phyloP scores from a whole-genome alignment of 148 eudicot genomes.

The Heliosperma pusillum region DNA sequence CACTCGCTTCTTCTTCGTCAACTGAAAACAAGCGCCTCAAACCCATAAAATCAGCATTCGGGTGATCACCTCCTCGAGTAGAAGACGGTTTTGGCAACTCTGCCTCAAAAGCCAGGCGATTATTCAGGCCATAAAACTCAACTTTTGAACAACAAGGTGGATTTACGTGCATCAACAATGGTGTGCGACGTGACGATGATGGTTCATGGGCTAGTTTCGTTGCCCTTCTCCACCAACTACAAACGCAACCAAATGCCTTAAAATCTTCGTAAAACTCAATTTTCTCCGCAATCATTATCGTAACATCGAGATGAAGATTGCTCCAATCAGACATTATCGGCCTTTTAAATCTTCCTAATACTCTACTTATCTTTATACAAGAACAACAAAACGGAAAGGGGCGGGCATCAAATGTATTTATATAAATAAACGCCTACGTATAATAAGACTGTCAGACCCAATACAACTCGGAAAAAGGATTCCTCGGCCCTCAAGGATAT shows the following conservation, averaged over 20 bases:
- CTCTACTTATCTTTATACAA: too few species aligned
- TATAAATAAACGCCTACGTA: too few species aligned
- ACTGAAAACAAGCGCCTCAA: background rate
- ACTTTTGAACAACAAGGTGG: background rate
- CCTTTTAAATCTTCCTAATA: too few species aligned
- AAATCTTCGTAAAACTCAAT: too few species aligned
- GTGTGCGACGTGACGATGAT: background rate
- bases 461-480: too few species aligned
- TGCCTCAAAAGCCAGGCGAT: background rate
- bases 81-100: background rate
- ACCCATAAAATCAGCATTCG: background rate
- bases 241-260: background rate
- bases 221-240: background rate
- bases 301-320: too few species aligned
- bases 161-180: background rate
- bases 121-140: background rate
- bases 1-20: background rate
- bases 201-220: background rate
- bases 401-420: too few species aligned
- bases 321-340: too few species aligned
- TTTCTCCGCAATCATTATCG: too few species aligned
- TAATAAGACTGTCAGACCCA: too few species aligned
- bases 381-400: too few species aligned
- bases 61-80: background rate
- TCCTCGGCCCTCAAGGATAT: too few species aligned